Evolutionary conservation across 1,284 basidiomycete genomes (phyloP), one percentile per base, ranked within the genome.

Genomic region (Pisolithus thermaeus): DNA sequence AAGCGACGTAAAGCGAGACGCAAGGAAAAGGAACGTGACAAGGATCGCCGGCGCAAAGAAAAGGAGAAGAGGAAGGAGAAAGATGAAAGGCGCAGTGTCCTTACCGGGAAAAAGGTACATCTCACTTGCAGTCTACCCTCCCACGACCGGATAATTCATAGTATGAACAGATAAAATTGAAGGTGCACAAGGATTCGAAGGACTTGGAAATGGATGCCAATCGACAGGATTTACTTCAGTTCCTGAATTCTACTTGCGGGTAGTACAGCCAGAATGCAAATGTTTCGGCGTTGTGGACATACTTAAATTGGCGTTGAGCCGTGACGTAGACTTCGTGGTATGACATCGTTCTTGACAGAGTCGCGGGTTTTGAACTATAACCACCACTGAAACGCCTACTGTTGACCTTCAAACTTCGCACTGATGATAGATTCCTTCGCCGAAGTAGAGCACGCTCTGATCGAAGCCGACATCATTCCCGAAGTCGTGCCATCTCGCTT

Each of bases 141-240:
- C 28, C 11, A 4, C 1, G n/a, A 25, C 32, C 12, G 32, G 12
- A 27, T n/a, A 27, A 14, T 16, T 43, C 12, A 43, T 25, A 7
- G 6, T n/a, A 14, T 28, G 16, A 43, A 14, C n/a, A 81, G 79
- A 81, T 81, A 52, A 82, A 81, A 60, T 61, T 82, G 40, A 81
- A 80, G 59, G 75, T 81, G 3, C 79, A 76, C 67, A 80, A 77
- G 58, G 76, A 79, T 46, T 75, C 74, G 38, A 74, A 66, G 25
- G 79, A 81, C 54, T 62, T 75, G 46, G 77, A 79, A 59, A 67
- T 78, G 57, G 79, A 81, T 57, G 73, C 70, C 30, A 81, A 80
- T 52, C 70, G 80, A 43, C 61, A 74, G 62, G 69, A 77, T 58
- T 61, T 81, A 46, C 56, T 81, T 20, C 67, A 73, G 56, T 81